A percentile compares a stretch with the other conserved stretches of the same genome.
phyloP scores from a whole-genome alignment of 108 stramenopile genomes.

The Mediolabrus comicus region DNA sequence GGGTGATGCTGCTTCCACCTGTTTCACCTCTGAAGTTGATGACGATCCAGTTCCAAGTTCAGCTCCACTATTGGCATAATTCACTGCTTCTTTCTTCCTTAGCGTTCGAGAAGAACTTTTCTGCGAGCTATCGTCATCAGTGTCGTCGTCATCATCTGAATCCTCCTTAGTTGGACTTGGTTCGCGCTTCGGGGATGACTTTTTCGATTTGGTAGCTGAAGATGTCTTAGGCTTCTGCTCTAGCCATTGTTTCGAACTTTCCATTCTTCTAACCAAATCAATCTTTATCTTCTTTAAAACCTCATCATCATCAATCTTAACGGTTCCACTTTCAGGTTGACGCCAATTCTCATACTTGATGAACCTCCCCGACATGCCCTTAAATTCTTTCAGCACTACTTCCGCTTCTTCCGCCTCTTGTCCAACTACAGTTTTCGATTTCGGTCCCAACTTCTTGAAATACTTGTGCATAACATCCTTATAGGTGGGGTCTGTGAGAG shows the following conservation, averaged over 20 bases:
- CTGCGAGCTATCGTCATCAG: neutral
- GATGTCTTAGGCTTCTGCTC: neutral
- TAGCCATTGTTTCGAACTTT: neutral
- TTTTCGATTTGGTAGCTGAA: neutral
- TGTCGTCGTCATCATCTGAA: neutral
- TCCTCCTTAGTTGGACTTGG: neutral
- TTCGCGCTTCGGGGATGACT: neutral
- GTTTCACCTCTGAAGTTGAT: no score
- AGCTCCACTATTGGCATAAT: neutral
- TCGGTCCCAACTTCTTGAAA: neutral
- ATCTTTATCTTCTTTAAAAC: neutral
- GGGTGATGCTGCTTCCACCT: neutral
- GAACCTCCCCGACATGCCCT: neutral
- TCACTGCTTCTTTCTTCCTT: neutral
- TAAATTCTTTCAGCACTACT: neutral
- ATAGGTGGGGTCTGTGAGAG: neutral
- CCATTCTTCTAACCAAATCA: neutral
- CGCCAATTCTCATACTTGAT: neutral
- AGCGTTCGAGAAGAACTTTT: neutral
- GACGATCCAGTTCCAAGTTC: neutral
- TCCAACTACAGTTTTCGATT: neutral
- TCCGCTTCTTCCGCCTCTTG: neutral
- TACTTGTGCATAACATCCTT: neutral
- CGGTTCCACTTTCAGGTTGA: neutral
- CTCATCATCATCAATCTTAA: neutral